Evolutionary conservation across 768 basidiomycete species (phyloP), one percentile per base, ranked within the genome.

Genomic region (Amanita rubescens): DNA sequence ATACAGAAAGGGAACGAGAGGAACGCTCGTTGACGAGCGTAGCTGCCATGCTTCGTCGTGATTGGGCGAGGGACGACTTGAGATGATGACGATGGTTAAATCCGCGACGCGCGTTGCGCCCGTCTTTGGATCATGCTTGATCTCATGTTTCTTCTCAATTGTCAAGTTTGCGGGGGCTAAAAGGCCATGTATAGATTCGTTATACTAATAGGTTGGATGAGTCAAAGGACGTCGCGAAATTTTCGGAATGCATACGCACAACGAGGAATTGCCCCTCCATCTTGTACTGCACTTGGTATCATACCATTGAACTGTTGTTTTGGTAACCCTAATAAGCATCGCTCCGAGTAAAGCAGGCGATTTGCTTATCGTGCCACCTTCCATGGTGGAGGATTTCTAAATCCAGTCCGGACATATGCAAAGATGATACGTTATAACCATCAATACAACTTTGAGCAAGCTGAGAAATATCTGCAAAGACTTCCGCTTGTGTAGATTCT

Each of bases 371-470:
- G 73, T 62, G 1, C 90, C 93, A 54, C 94, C 94, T 64, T 95
- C 93, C 94, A 96, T 96, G n/a, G n/a, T n/a, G n/a, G n/a, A n/a
- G n/a, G n/a, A n/a, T n/a, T n/a, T n/a, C n/a, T n/a, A n/a, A n/a
- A 86, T 25, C 94, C 94, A 14, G 94, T 96, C 68, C 95, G 94
- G n/a, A 93, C 94, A 64, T 96, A 95, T 0, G 94, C 94, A 59
- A 96, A 96, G 37, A 95, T 91, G 64, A 95, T 9, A 94, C 91
- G 57, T 96, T n/a, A n/a, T n/a, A n/a, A n/a, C n/a, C n/a, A n/a
- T n/a, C n/a, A n/a, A n/a, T n/a, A n/a, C n/a, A n/a, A n/a, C n/a
- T n/a, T n/a, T n/a, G n/a, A n/a, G n/a, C n/a, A n/a, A n/a, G n/a
- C n/a, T n/a, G n/a, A n/a, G n/a, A n/a, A n/a, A n/a, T n/a, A n/a